Conservation (phyloP, 140 eudicot genomes). For the Cichorium intybus region DNA sequence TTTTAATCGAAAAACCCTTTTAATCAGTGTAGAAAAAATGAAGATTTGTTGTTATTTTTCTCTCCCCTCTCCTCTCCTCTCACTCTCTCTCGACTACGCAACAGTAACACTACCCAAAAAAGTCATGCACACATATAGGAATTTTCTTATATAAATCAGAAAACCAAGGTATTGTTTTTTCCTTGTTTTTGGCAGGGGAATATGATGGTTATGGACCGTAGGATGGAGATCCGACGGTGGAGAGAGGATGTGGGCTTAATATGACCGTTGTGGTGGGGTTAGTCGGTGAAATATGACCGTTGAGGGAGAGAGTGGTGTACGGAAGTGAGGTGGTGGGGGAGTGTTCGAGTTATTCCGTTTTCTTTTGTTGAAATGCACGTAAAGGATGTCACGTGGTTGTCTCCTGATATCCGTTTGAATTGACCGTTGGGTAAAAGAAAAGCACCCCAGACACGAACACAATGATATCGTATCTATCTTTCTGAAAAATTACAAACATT, state of each 20-base stretch:
- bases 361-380: conserved; percentile 40
- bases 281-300: conserved; percentile 77
- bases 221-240: conserved; percentile 62
- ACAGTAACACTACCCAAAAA: conserved; percentile 56
- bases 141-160: conserved; percentile 46
- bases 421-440: conserved; percentile 52
- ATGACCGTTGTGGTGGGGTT: conserved; percentile 59
- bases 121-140: conserved; percentile 19
- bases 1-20: not conserved
- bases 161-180: conserved; percentile 16
- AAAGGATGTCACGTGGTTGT: conserved; percentile 51
- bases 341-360: conserved; percentile 19
- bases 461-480: not conserved
- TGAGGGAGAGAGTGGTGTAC: conserved; percentile 30
- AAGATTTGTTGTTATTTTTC: not conserved
- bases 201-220: conserved; percentile 35
- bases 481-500: too few species aligned
- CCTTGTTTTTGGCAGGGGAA: conserved; percentile 23
- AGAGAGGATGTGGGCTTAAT: conserved; percentile 23
- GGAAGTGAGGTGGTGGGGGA: conserved; percentile 18
- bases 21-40: not conserved
- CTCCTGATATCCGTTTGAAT: conserved; percentile 38
- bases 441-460: not conserved
- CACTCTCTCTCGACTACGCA: conserved; percentile 32
- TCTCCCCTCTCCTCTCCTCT: conserved; percentile 9